These are phyloP conservation scores for Fagus sylvatica DNA, from an alignment of 306 rosid genomes.

Conservation along the genomic window DNA sequence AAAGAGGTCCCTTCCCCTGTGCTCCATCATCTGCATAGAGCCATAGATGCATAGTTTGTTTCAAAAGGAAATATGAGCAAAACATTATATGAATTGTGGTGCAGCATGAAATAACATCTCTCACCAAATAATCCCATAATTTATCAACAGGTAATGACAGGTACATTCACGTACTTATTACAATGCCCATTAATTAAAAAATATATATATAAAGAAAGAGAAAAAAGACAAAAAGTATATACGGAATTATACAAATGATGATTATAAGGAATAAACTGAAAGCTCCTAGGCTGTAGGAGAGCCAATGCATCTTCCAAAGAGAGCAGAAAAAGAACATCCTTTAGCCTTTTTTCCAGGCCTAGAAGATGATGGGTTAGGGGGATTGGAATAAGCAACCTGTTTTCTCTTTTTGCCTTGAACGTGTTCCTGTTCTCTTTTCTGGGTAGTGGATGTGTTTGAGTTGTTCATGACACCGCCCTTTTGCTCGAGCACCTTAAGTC, in stretches of 20 bases:
- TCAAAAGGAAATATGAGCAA: neutral
- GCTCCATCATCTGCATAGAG: no score
- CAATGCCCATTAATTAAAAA: no score
- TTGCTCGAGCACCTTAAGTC: conserved; percentile 6
- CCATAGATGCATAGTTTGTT: no score
- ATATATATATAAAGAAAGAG: neutral
- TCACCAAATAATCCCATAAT: neutral
- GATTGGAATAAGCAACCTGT: conserved; percentile 13
- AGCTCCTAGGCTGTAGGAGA: conserved; percentile 30
- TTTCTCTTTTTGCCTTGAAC: conserved; percentile 16
- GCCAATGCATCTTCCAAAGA: conserved; percentile 52
- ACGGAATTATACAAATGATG: neutral
- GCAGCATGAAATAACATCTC: neutral
- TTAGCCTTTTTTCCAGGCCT: conserved; percentile 31
- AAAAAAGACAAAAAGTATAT: neutral
- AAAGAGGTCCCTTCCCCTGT: no score
- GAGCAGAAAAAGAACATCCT: conserved; percentile 31
- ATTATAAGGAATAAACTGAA: neutral
- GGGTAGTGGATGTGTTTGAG: neutral
- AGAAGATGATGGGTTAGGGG: conserved; percentile 18
- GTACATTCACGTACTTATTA: neutral
- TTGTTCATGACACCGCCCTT: conserved; percentile 10
- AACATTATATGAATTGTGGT: neutral
- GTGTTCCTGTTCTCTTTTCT: conserved; percentile 15
- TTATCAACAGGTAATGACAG: neutral